phyloP scores from a whole-genome alignment of 1,284 basidiomycete genomes.

The Rhizoctonia solani region DNA sequence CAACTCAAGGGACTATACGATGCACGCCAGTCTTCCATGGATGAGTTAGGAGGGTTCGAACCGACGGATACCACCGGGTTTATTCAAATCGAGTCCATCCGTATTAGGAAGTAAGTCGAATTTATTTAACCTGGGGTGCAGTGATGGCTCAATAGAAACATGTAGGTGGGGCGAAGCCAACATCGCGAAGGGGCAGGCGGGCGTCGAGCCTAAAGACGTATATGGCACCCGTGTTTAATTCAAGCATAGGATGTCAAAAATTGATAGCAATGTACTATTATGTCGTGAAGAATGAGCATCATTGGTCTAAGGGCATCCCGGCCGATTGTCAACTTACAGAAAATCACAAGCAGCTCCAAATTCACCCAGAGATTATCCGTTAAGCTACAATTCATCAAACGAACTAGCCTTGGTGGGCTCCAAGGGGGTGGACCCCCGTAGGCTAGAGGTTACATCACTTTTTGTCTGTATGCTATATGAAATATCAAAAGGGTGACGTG shows the following conservation, averaged over 20 bases:
- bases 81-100: constrained; percentile 93
- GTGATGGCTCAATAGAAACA: constrained; percentile 26
- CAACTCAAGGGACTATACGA: constrained; percentile 82
- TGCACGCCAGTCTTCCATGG: constrained; percentile 97
- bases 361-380: no score
- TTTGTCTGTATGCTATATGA: constrained; percentile 24
- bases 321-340: no score
- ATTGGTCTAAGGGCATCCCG: background rate
- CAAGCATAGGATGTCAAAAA: background rate
- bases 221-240: constrained; percentile 60
- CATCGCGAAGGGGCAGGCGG: constrained; percentile 77
- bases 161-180: constrained; percentile 82
- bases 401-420: no score
- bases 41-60: constrained; percentile 97
- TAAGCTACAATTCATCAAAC: no score
- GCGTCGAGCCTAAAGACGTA: constrained; percentile 75
- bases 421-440: background rate
- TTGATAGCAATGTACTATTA: background rate
- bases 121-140: constrained; percentile 39
- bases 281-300: background rate
- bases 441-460: constrained; percentile 7
- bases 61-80: constrained; percentile 91
- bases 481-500: background rate
- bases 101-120: constrained; percentile 88
- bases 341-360: no score